Percentiles rank a stretch among this genome's conserved stretches.
phyloP scores from a whole-genome alignment of 306 rosid species.

The Quercus mongolica region DNA sequence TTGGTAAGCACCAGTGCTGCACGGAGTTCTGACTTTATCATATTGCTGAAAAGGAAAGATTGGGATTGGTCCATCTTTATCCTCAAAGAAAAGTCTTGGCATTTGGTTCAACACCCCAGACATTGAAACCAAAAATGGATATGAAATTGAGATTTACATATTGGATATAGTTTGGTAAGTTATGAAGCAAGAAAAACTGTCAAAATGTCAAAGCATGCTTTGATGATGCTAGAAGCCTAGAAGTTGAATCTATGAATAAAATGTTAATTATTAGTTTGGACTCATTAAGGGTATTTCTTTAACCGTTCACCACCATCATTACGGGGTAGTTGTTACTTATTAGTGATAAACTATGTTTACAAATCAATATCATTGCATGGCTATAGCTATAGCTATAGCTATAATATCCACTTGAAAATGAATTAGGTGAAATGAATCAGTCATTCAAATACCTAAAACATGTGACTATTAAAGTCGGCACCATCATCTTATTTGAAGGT shows the following conservation, averaged over 20 bases:
- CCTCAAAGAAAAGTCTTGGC: neutral
- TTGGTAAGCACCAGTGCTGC: conserved; percentile 25
- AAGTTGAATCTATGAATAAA: neutral
- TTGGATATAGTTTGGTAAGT: neutral
- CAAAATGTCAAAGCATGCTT: neutral
- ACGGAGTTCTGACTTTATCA: conserved; percentile 25
- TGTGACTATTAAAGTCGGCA: conserved; percentile 27
- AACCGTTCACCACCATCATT: neutral
- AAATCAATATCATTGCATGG: conserved; percentile 14
- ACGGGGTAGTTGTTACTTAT: neutral
- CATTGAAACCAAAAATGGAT: neutral
- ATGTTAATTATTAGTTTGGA: no score
- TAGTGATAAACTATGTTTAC: neutral
- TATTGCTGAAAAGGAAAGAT: neutral
- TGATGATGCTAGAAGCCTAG: neutral
- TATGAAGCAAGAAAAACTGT: neutral
- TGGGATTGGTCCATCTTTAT: conserved; percentile 6
- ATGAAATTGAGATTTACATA: no score
- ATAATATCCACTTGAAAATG: neutral
- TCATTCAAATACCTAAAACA: conserved; percentile 13
- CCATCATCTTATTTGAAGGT: conserved; percentile 21
- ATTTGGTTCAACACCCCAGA: conserved; percentile 31
- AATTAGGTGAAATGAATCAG: conserved; percentile 17
- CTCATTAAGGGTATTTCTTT: no score
- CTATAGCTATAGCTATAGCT: neutral